A percentile compares a stretch with the other conserved stretches of the same genome.
Evolutionary conservation across 768 basidiomycete genomes (phyloP).

Genomic region (Termitomyces sp.): DNA sequence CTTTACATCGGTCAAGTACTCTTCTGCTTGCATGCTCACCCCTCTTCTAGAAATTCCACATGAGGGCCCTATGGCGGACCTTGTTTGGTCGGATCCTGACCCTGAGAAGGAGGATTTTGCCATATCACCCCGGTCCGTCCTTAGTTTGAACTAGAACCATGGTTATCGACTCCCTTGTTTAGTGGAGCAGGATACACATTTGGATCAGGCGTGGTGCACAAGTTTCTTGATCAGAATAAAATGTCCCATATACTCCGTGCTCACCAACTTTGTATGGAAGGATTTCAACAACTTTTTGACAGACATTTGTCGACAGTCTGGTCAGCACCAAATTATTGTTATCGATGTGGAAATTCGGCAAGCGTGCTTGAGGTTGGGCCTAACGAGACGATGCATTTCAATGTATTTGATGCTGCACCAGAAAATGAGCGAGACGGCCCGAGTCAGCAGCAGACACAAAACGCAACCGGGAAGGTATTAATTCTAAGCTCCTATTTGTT

Average conservation of each 20-base stretch:
- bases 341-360: conserved; percentile 96
- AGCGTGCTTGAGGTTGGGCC: conserved; percentile 95
- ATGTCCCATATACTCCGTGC: conserved; percentile 98
- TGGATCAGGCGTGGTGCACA: conserved; percentile 95
- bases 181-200: conserved; percentile 99
- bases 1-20: conserved; percentile 14
- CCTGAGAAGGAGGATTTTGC: conserved; percentile 99
- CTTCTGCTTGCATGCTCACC: conserved; percentile 14
- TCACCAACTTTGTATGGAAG: conserved; percentile 99
- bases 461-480: conserved; percentile 62
- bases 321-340: conserved; percentile 99
- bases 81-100: conserved; percentile 99
- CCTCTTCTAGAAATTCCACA: conserved; percentile 85
- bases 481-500: conserved; percentile 7
- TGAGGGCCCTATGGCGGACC: conserved; percentile 99
- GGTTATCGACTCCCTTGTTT: conserved; percentile 16
- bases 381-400: conserved; percentile 84
- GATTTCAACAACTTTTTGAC: conserved; percentile 95
- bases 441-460: conserved; percentile 69
- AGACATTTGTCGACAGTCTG: conserved; percentile 95
- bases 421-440: conserved; percentile 96
- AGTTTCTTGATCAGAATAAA: conserved; percentile 92
- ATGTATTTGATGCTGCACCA: conserved; percentile 97
- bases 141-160: conserved; percentile 12
- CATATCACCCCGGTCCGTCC: conserved; percentile 86